These are phyloP conservation scores for Hymenoscyphus infarciens DNA, from an alignment of 2,329 filamentous ascomycete species.

Conservation along the genomic window DNA sequence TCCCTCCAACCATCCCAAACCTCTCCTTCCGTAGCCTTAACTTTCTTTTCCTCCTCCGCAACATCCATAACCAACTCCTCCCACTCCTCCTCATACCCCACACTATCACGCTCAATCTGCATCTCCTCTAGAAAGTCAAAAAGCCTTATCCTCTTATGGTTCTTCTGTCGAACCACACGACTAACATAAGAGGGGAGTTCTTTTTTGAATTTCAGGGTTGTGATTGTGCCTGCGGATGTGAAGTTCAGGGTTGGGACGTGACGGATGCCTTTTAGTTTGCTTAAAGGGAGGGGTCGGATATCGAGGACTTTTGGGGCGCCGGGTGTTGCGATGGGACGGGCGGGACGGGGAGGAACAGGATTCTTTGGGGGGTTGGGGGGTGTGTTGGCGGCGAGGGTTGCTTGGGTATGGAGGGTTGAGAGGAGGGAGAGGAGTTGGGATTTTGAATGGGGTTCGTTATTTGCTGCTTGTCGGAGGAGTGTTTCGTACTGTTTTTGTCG, in stretches of 20 bases:
- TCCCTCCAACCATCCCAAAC: conserved; percentile 7
- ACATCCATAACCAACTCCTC: conserved; percentile 33
- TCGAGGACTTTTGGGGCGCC: conserved; percentile 46
- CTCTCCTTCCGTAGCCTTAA: conserved; percentile 11
- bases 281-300: conserved; percentile 47
- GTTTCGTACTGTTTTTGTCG: conserved; percentile 25
- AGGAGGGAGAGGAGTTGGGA: conserved; percentile 35
- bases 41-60: conserved; percentile 30
- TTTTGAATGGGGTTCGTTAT: conserved; percentile 23
- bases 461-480: conserved; percentile 29
- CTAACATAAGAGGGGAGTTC: conserved; percentile 59
- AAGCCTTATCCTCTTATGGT: conserved; percentile 42
- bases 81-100: conserved; percentile 50
- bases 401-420: conserved; percentile 24
- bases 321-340: conserved; percentile 24
- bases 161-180: conserved; percentile 53
- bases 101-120: conserved; percentile 35
- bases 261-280: conserved; percentile 48
- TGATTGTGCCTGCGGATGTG: conserved; percentile 50
- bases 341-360: conserved; percentile 11
- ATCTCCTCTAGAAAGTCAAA: conserved; percentile 40
- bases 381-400: not conserved
- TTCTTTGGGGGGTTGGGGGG: conserved; percentile 8
- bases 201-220: conserved; percentile 65
- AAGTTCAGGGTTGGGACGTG: conserved; percentile 53